phyloP scores from a whole-genome alignment of 805 yeast species.

The Spathaspora sp. region DNA sequence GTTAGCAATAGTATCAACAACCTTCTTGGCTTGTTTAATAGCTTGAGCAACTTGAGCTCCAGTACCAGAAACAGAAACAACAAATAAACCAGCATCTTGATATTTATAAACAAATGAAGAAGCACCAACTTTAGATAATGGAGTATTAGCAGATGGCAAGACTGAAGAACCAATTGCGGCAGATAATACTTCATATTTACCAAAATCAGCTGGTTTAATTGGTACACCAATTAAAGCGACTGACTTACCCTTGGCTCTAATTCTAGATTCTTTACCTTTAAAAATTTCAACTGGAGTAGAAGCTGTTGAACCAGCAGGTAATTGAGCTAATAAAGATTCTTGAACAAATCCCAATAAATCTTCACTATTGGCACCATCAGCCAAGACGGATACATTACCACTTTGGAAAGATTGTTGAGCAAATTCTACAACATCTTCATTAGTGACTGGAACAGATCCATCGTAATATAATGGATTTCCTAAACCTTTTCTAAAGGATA shows the following conservation, averaged over 20 bases:
- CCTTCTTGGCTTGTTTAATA: constrained; percentile 56
- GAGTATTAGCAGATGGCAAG: constrained; percentile 53
- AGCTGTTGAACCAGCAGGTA: constrained; percentile 56
- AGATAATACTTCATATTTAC: constrained; percentile 66
- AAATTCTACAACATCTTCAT: constrained; percentile 63
- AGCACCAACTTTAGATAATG: constrained; percentile 45
- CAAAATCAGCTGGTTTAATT: constrained; percentile 57
- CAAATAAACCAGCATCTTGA: constrained; percentile 79
- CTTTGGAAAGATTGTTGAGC: constrained; percentile 67
- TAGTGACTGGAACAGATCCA: constrained; percentile 50
- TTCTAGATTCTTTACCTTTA: constrained; percentile 67
- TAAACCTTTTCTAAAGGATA: constrained; percentile 82
- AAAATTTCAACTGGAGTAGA: constrained; percentile 41
- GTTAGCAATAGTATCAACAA: constrained; percentile 26
- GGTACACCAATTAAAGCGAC: constrained; percentile 83
- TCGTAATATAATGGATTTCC: constrained; percentile 81
- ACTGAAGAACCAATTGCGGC: constrained; percentile 58
- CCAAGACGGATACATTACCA: constrained; percentile 68
- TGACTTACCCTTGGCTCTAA: constrained; percentile 61
- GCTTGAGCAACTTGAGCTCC: constrained; percentile 57
- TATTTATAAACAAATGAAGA: constrained; percentile 57
- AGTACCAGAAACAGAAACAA: constrained; percentile 60
- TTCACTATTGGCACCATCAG: constrained; percentile 65
- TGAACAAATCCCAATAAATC: constrained; percentile 67
- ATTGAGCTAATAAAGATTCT: constrained; percentile 59